phyloP scores from a whole-genome alignment of 768 basidiomycete genomes.

The Kwoniella sp. region DNA sequence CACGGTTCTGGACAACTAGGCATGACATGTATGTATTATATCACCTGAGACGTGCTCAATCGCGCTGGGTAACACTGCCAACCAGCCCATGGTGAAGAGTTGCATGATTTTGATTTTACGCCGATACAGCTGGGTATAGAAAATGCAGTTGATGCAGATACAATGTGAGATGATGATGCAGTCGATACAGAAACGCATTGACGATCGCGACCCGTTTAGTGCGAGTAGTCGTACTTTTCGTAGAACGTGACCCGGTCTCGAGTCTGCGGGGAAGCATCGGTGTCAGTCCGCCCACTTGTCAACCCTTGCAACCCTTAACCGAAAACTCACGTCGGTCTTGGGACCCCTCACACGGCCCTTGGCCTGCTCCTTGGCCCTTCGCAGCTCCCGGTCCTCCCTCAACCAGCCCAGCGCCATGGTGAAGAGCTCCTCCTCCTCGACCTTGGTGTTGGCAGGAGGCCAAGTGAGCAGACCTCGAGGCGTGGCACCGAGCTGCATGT shows the following conservation, averaged over 20 bases:
- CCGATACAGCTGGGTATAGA: too few species aligned
- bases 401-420: constrained; percentile 79
- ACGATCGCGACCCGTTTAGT: background rate
- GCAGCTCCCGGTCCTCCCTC: constrained; percentile 66
- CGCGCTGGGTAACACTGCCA: too few species aligned
- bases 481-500: constrained; percentile 79
- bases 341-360: constrained; percentile 56
- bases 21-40: too few species aligned
- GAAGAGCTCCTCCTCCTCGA: constrained; percentile 55
- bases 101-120: too few species aligned
- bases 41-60: too few species aligned
- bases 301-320: background rate
- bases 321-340: constrained; percentile 41
- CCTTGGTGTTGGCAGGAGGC: constrained; percentile 54
- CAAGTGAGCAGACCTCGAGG: constrained; percentile 62
- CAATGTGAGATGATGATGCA: background rate
- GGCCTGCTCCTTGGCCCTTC: constrained; percentile 54
- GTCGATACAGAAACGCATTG: background rate
- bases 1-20: too few species aligned
- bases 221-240: constrained; percentile 49
- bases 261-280: constrained; percentile 34
- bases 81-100: too few species aligned
- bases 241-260: constrained; percentile 49
- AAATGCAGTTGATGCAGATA: constrained; percentile 33
- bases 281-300: background rate